These are phyloP conservation scores for Coemansia sp. DNA, from an alignment of 371 early-diverging fungal species.

Conservation along the genomic window DNA sequence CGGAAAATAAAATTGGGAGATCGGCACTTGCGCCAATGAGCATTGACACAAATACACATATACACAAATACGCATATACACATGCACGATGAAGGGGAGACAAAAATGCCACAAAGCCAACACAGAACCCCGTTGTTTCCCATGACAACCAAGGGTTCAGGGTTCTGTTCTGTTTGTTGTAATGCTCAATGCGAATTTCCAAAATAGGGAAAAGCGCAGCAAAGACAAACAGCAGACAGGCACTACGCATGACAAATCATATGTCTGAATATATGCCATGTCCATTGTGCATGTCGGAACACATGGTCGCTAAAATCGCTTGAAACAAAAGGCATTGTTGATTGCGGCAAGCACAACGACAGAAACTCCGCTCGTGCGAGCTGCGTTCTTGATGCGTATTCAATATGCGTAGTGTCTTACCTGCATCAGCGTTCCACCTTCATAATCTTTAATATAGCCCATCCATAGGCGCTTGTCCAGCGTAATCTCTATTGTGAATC, in stretches of 20 bases:
- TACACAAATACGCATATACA: neutral
- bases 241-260: slow-evolving; percentile 4
- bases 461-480: slow-evolving; percentile 93
- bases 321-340: neutral
- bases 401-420: slow-evolving; percentile 45
- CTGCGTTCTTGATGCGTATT: neutral
- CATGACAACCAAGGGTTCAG: slow-evolving; percentile 8
- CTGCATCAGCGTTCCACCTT: slow-evolving; percentile 99
- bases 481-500: slow-evolving; percentile 95
- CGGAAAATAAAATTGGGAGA: neutral
- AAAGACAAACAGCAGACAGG: neutral
- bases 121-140: slow-evolving; percentile 7
- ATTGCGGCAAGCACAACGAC: neutral
- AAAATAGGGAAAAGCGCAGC: slow-evolving; percentile 2
- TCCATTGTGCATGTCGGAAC: slow-evolving; percentile 7
- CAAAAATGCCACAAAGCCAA: neutral
- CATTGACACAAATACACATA: neutral
- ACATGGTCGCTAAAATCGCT: neutral
- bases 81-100: neutral
- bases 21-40: neutral
- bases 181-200: slow-evolving; percentile 13
- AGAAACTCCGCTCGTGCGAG: neutral
- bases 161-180: neutral
- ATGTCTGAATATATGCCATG: slow-evolving; percentile 6
- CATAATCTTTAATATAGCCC: slow-evolving; percentile 99